A percentile compares a stretch with the other conserved stretches of the same genome.
These are phyloP conservation scores for Fusarium subtropicale DNA, from an alignment of 2,329 filamentous ascomycete genomes.

Conservation along the genomic window DNA sequence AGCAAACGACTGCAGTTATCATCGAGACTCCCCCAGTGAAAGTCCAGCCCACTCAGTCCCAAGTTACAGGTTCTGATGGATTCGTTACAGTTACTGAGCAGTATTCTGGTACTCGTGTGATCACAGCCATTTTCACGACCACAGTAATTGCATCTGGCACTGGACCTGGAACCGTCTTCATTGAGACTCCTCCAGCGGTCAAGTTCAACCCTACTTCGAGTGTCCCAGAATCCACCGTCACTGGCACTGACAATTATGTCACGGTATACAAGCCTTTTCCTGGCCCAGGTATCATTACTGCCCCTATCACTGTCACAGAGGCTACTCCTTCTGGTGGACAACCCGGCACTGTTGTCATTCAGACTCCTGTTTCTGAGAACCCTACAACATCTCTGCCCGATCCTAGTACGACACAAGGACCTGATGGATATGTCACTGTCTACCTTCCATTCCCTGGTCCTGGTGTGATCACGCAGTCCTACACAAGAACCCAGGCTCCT, in stretches of 20 bases:
- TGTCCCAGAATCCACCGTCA: constrained; percentile 8
- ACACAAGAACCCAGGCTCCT: constrained; percentile 19
- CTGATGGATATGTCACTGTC: constrained; percentile 13
- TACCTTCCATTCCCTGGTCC: constrained; percentile 21
- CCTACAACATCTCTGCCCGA: neutral
- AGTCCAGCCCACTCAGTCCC: constrained; percentile 11
- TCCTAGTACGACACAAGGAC: constrained; percentile 13
- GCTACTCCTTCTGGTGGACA: constrained; percentile 16
- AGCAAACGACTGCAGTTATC: constrained; percentile 18
- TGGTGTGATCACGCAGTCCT: constrained; percentile 11
- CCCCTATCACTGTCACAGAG: constrained; percentile 27
- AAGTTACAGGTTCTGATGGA: constrained; percentile 4
- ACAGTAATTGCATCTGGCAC: constrained; percentile 24
- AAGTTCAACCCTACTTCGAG: constrained; percentile 21
- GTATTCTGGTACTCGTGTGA: constrained; percentile 18
- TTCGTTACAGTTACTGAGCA: constrained; percentile 14
- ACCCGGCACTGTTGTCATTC: constrained; percentile 29
- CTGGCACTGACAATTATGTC: constrained; percentile 28
- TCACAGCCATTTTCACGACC: constrained; percentile 30
- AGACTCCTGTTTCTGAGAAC: constrained; percentile 14
- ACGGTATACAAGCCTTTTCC: constrained; percentile 33
- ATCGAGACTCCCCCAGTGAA: constrained; percentile 27
- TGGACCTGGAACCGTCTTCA: constrained; percentile 28
- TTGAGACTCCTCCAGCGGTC: constrained; percentile 27
- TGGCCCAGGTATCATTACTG: constrained; percentile 30